Evolutionary conservation across 192 early-diverging fungal genomes (phyloP).

Genomic region (Coemansia umbellata): DNA sequence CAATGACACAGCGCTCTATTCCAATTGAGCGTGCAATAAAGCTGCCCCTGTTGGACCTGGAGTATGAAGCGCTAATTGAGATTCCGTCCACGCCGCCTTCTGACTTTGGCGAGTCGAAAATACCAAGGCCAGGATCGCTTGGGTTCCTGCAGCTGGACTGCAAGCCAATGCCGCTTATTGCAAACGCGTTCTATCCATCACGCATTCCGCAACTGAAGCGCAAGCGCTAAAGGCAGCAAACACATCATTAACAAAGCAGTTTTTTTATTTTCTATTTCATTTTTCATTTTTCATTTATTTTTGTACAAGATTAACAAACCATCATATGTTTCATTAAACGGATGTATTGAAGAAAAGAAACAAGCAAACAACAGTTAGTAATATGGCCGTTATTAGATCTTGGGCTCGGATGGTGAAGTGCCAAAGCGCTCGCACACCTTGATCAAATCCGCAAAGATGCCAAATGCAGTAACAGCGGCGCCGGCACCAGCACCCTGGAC

Average conservation of each 20-base stretch:
- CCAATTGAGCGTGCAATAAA: slow-evolving; percentile 1
- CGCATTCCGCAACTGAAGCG: slow-evolving; percentile 47
- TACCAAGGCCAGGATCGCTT: slow-evolving; percentile 5
- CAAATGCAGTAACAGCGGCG: slow-evolving; percentile 95
- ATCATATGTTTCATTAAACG: neutral
- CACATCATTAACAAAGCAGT: neutral
- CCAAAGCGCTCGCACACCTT: slow-evolving; percentile 73
- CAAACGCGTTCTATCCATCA: slow-evolving; percentile 23
- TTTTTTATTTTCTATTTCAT: no score
- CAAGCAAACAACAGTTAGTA: no score
- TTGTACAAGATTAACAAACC: no score
- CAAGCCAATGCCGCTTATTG: slow-evolving; percentile 14
- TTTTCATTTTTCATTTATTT: no score
- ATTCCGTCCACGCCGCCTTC: slow-evolving; percentile 3
- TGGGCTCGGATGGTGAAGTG: neutral
- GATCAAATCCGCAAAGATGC: slow-evolving; percentile 90
- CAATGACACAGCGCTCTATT: slow-evolving; percentile 24
- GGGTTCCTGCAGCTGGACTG: slow-evolving; percentile 3
- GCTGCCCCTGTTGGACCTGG: slow-evolving; percentile 20
- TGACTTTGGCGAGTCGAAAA: neutral
- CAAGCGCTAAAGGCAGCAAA: slow-evolving; percentile 24
- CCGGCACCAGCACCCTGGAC: slow-evolving; percentile 96
- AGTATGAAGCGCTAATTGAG: slow-evolving; percentile 16
- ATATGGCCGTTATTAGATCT: no score
- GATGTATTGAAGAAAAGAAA: no score